phyloP scores from a whole-genome alignment of 2,329 filamentous ascomycete genomes.

The Cercospora zeae-maydis region DNA sequence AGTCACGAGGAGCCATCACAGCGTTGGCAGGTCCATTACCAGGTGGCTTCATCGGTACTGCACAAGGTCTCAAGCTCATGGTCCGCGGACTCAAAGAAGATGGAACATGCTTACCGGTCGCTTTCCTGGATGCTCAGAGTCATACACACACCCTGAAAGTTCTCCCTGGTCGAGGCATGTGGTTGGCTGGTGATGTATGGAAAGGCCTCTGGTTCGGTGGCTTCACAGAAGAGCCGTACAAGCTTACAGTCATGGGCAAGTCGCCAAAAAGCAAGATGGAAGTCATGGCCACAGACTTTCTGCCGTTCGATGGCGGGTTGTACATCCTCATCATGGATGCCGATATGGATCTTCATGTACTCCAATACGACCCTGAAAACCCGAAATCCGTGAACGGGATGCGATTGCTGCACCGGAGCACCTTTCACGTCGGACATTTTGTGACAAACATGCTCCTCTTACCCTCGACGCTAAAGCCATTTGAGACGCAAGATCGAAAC shows the following conservation, averaged over 20 bases:
- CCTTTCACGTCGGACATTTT: conserved; percentile 81
- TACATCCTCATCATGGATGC: conserved; percentile 80
- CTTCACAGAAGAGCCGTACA: conserved; percentile 95
- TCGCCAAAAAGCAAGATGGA: conserved; percentile 68
- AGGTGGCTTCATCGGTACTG: conserved; percentile 79
- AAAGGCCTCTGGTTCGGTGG: conserved; percentile 96
- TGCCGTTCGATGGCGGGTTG: conserved; percentile 79
- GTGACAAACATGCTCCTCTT: conserved; percentile 73
- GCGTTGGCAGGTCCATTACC: conserved; percentile 71
- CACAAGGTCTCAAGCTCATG: conserved; percentile 96
- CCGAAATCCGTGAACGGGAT: conserved; percentile 89
- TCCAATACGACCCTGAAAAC: conserved; percentile 95
- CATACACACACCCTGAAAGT: conserved; percentile 85
- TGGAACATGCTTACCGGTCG: conserved; percentile 83
- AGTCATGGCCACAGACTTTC: conserved; percentile 76
- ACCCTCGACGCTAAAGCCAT: conserved; percentile 56
- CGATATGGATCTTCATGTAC: conserved; percentile 78
- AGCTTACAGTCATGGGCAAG: conserved; percentile 89
- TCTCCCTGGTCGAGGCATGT: conserved; percentile 77
- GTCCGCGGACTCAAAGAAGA: conserved; percentile 94
- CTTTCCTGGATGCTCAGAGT: conserved; percentile 96
- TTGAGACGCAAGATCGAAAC: conserved; percentile 39
- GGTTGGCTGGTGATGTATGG: conserved; percentile 81
- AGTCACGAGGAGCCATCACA: conserved; percentile 88
- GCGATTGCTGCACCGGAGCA: conserved; percentile 78